Percentiles rank a stretch among this genome's conserved stretches.
Evolutionary conservation across 2,329 filamentous ascomycete genomes (phyloP).

Genomic region (Cladosporium velox): DNA sequence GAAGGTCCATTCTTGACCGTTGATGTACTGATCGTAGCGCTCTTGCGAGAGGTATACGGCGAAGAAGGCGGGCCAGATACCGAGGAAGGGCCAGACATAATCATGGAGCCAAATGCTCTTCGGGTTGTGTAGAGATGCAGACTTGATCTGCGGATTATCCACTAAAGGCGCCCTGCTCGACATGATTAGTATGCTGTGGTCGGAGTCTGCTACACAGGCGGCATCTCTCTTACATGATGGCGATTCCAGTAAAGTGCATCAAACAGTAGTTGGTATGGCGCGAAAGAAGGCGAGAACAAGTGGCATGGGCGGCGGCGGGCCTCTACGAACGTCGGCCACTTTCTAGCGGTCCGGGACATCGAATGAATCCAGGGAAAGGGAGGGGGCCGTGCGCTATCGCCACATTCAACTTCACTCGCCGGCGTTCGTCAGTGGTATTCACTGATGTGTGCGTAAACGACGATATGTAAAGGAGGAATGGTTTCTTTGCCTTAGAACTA

Average conservation of each 20-base stretch:
- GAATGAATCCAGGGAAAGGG: too few relatives aligned
- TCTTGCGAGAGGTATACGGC: slow-evolving; percentile 80
- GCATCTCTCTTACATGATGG: slow-evolving; percentile 21
- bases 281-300: slow-evolving; percentile 1
- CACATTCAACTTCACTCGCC: too few relatives aligned
- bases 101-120: slow-evolving; percentile 73
- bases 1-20: slow-evolving; percentile 96
- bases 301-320: not conserved
- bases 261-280: not conserved
- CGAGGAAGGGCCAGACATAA: slow-evolving; percentile 90
- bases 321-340: too few relatives aligned
- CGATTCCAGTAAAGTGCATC: not conserved
- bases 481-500: too few relatives aligned
- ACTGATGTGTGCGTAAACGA: too few relatives aligned
- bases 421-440: too few relatives aligned
- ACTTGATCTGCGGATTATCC: slow-evolving; percentile 85
- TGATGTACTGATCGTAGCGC: slow-evolving; percentile 87
- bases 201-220: too few relatives aligned
- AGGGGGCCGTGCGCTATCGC: too few relatives aligned
- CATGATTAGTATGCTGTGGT: slow-evolving; percentile 24
- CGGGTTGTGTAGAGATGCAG: slow-evolving; percentile 84
- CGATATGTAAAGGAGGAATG: too few relatives aligned
- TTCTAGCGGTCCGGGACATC: too few relatives aligned
- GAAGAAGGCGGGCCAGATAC: slow-evolving; percentile 90
- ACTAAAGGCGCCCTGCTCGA: slow-evolving; percentile 69